Evolutionary conservation across 495 filamentous ascomycete genomes (phyloP).

Genomic region (Xylaria cubensis): DNA sequence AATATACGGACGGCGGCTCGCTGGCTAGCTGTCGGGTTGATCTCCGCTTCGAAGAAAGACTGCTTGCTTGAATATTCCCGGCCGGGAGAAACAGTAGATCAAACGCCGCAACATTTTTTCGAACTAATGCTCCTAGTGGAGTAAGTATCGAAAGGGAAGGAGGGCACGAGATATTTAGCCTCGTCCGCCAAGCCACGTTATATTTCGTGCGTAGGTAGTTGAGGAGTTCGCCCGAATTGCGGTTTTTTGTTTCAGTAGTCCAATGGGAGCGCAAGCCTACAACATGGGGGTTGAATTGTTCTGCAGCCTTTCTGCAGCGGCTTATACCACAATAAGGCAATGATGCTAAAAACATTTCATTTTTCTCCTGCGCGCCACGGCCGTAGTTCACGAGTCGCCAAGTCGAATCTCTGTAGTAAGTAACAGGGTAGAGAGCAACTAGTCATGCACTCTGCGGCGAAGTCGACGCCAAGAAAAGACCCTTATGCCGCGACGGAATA

Average conservation of each 20-base stretch:
- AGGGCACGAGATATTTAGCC: background rate
- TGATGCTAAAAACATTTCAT: background rate
- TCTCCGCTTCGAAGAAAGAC: slow-evolving; percentile 4
- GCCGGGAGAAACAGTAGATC: slow-evolving; percentile 19
- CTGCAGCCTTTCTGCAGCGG: background rate
- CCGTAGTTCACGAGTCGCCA: background rate
- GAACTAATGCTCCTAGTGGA: slow-evolving; percentile 7
- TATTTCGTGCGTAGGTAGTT: slow-evolving; percentile 5
- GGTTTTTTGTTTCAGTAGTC: slow-evolving; percentile 1
- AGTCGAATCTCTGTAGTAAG: background rate
- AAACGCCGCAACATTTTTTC: slow-evolving; percentile 15
- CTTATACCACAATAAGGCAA: slow-evolving; percentile 3
- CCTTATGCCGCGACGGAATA: background rate
- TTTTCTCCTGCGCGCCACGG: background rate
- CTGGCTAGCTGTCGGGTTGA: background rate
- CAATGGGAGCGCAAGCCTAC: slow-evolving; percentile 3
- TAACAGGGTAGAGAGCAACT: slow-evolving; percentile 4
- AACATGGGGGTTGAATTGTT: background rate
- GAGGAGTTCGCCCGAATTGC: background rate
- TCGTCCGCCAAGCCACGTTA: slow-evolving; percentile 2
- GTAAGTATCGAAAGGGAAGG: slow-evolving; percentile 14
- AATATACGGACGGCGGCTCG: background rate
- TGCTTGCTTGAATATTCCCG: background rate
- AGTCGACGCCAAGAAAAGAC: slow-evolving; percentile 11
- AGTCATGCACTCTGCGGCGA: slow-evolving; percentile 6